These are phyloP conservation scores for Lentinula boryana DNA, from an alignment of 768 basidiomycete species.

Conservation along the genomic window DNA sequence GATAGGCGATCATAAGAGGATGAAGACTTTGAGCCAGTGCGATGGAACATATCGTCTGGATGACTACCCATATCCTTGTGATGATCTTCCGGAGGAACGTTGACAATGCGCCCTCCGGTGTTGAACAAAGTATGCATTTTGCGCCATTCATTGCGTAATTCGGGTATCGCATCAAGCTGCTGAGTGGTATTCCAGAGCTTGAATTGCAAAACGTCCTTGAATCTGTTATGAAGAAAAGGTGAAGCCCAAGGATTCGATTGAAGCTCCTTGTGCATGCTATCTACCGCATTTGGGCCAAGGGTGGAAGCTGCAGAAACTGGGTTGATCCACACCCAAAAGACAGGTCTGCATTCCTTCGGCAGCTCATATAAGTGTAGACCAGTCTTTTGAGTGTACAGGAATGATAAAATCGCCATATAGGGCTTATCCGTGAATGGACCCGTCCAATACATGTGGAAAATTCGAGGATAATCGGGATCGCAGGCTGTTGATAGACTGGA, in stretches of 20 bases:
- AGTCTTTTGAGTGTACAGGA: constrained; percentile 93
- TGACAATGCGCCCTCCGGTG: constrained; percentile 74
- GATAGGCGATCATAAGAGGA: constrained; percentile 68
- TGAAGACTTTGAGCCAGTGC: constrained; percentile 74
- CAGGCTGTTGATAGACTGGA: constrained; percentile 59
- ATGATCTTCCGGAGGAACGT: constrained; percentile 39
- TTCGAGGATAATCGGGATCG: constrained; percentile 76
- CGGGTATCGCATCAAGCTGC: constrained; percentile 81
- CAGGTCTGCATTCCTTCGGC: constrained; percentile 64
- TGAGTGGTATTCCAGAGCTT: constrained; percentile 97
- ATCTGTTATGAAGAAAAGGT: constrained; percentile 82
- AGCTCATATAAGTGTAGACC: constrained; percentile 63
- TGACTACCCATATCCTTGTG: constrained; percentile 15
- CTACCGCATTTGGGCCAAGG: constrained; percentile 70
- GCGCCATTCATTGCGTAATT: constrained; percentile 87
- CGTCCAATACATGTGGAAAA: constrained; percentile 99
- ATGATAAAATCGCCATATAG: constrained; percentile 90
- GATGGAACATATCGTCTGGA: constrained; percentile 48
- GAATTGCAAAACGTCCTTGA: constrained; percentile 83
- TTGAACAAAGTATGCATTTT: constrained; percentile 75
- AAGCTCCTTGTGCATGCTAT: constrained; percentile 95
- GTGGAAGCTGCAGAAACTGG: constrained; percentile 84
- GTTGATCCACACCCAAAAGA: constrained; percentile 98
- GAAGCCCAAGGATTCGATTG: constrained; percentile 89
- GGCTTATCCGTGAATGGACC: constrained; percentile 99